Percentiles rank a stretch among this genome's conserved stretches.
These are phyloP conservation scores for Microcyclosporella mali DNA, from an alignment of 2,329 filamentous ascomycete species.

Conservation along the genomic window DNA sequence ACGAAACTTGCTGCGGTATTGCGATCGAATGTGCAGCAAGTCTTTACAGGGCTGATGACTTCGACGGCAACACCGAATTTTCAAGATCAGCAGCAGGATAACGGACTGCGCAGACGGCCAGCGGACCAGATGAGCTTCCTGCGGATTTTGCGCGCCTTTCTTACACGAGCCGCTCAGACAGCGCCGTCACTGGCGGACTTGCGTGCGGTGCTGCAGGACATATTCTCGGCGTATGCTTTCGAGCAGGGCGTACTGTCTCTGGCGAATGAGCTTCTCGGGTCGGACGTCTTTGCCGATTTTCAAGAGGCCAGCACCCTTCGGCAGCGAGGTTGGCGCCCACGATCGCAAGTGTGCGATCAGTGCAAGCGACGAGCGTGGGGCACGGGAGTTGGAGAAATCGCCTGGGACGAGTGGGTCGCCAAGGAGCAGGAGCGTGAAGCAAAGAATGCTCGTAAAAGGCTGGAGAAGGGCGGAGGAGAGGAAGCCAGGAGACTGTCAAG, in stretches of 20 bases:
- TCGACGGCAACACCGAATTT: constrained; percentile 55
- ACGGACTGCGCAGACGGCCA: constrained; percentile 7
- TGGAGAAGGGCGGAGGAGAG: constrained; percentile 32
- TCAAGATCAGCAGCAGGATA: constrained; percentile 20
- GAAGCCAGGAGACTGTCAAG: constrained; percentile 37
- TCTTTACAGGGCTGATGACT: constrained; percentile 78
- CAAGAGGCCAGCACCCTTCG: constrained; percentile 66
- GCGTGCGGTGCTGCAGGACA: constrained; percentile 74
- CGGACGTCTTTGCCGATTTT: constrained; percentile 81
- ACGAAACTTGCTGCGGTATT: constrained; percentile 61
- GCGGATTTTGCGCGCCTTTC: constrained; percentile 79
- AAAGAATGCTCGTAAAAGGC: constrained; percentile 37
- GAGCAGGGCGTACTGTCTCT: constrained; percentile 79
- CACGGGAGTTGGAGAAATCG: constrained; percentile 66
- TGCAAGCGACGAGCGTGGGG: constrained; percentile 84
- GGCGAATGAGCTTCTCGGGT: constrained; percentile 79
- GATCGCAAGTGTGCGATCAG: constrained; percentile 78
- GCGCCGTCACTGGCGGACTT: constrained; percentile 85
- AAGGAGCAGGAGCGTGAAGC: constrained; percentile 42
- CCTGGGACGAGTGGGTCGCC: constrained; percentile 78
- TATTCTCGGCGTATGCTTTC: constrained; percentile 93
- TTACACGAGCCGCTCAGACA: constrained; percentile 70
- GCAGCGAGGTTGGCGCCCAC: constrained; percentile 81
- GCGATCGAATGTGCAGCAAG: constrained; percentile 76
- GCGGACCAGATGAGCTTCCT: constrained; percentile 66